Evolutionary conservation across 768 basidiomycete genomes (phyloP).

Genomic region (Termitomyces sp.): DNA sequence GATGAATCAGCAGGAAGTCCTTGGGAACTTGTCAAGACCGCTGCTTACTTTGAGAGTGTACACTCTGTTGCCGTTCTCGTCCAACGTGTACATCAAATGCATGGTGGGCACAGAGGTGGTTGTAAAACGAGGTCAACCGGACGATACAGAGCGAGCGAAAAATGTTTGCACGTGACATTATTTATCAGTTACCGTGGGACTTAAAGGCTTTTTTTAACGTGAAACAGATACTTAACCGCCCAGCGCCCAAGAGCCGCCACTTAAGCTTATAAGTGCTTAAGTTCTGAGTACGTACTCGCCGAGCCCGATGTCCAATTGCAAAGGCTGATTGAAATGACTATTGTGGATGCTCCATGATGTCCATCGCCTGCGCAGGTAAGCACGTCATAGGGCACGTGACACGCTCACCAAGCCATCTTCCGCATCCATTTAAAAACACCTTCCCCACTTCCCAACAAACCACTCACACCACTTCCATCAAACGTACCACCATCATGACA

Average conservation of each 20-base stretch:
- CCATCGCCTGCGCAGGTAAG: neutral
- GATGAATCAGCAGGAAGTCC: constrained; percentile 1
- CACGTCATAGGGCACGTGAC: constrained; percentile 19
- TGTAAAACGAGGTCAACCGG: neutral
- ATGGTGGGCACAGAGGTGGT: constrained; percentile 44
- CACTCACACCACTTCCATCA: neutral
- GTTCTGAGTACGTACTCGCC: neutral
- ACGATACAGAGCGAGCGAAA: neutral
- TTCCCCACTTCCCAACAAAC: neutral
- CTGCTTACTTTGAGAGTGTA: constrained; percentile 87
- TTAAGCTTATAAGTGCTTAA: too few species aligned
- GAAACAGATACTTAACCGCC: too few species aligned
- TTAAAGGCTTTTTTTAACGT: too few species aligned
- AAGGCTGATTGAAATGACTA: neutral
- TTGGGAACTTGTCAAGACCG: neutral
- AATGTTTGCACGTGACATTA: constrained; percentile 11
- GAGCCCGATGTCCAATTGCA: neutral
- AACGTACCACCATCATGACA: constrained; percentile 29
- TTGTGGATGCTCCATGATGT: neutral
- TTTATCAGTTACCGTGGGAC: neutral
- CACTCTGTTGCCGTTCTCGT: constrained; percentile 72
- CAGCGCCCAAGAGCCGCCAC: too few species aligned
- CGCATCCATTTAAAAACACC: constrained; percentile 2
- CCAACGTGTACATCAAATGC: constrained; percentile 96
- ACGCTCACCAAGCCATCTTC: constrained; percentile 16